Base-by-base conservation (phyloP, 345 rosid genomes). In the Rubroshorea leprosula region DNA sequence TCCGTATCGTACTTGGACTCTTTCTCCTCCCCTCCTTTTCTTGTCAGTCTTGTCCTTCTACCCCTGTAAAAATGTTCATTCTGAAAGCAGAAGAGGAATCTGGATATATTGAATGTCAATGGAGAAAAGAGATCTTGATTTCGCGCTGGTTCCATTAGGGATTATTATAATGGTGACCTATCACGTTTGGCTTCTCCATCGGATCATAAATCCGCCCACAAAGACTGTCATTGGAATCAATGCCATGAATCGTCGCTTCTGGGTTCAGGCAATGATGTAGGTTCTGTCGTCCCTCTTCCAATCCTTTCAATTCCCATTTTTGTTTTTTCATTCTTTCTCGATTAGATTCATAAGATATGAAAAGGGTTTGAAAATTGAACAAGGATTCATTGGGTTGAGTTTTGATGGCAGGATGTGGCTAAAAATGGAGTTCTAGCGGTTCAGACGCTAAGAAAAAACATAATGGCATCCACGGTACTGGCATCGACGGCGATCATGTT, bases 241-340 rank as follows among this genome's bases (percentile, higher is more conserved):
- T 44, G 76, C 92, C 55, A 69, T 84, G 55, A 86, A 78, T 54
- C 95, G 97, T 68, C 83, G 92, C 63, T 83, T 78, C 63, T 86
- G 97, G 97, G 92, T 90, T 51, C 74, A 62, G 22, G 89, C 90
- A 60, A 90, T 90, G 97, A 86, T 90, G 97, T 92, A 90, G 89
- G 94, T 84, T 21, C 10, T 5, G 1, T 18, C 47, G 9, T 29
- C 9, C 35, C 5, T 29, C 9, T 53, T 9, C 5, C 5, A 29
- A 0, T 43, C 15, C 0, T 31, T 22, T 22, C 1, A 19, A 8
- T 22, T 13, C 4, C 2, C 15, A 46, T 16, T 46, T 10, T 48
- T 2, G 9, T 4, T 35, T 35, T 3, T n/a, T n/a, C 8, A 27
- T 27, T 27, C 4, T 27, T 27, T 27, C 8, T 27, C 31, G 31